Percentiles rank a stretch among this genome's conserved stretches.
These are phyloP conservation scores for Juglanconis sp. DNA, from an alignment of 2,329 filamentous ascomycete species.

Conservation along the genomic window DNA sequence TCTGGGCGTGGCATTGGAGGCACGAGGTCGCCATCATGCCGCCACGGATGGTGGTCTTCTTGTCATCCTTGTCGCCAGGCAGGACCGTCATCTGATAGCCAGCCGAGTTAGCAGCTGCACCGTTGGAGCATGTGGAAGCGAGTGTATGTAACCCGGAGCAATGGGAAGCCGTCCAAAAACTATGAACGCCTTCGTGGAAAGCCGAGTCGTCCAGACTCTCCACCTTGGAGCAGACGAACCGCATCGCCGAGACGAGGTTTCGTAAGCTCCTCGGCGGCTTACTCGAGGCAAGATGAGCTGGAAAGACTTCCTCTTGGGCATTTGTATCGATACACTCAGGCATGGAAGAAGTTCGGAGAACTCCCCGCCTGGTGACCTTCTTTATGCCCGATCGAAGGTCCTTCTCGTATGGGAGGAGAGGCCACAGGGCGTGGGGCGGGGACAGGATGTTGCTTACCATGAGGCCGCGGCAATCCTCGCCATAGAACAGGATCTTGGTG, in stretches of 20 bases:
- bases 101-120: not conserved
- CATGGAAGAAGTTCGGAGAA: constrained; percentile 42
- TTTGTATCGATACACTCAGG: constrained; percentile 65
- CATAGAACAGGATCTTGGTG: constrained; percentile 68
- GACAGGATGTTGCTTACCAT: constrained; percentile 33
- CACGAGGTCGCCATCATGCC: constrained; percentile 35
- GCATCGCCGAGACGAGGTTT: constrained; percentile 37
- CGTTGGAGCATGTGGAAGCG: not conserved
- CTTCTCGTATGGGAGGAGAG: not conserved
- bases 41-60: not conserved
- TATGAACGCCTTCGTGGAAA: constrained; percentile 4
- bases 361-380: constrained; percentile 59
- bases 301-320: constrained; percentile 54
- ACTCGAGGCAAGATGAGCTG: constrained; percentile 27
- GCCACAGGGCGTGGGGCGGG: not conserved
- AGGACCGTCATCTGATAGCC: not conserved
- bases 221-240: constrained; percentile 34
- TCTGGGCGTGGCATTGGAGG: constrained; percentile 39
- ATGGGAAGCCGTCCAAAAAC: constrained; percentile 21
- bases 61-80: not conserved
- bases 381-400: constrained; percentile 45
- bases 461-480: constrained; percentile 58
- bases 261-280: constrained; percentile 24
- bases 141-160: constrained; percentile 13
- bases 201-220: constrained; percentile 6